Percentiles rank a stretch among this genome's conserved stretches.
These are phyloP conservation scores for Pseudonitzschia multiseries DNA, from an alignment of 108 stramenopile genomes.

Conservation along the genomic window DNA sequence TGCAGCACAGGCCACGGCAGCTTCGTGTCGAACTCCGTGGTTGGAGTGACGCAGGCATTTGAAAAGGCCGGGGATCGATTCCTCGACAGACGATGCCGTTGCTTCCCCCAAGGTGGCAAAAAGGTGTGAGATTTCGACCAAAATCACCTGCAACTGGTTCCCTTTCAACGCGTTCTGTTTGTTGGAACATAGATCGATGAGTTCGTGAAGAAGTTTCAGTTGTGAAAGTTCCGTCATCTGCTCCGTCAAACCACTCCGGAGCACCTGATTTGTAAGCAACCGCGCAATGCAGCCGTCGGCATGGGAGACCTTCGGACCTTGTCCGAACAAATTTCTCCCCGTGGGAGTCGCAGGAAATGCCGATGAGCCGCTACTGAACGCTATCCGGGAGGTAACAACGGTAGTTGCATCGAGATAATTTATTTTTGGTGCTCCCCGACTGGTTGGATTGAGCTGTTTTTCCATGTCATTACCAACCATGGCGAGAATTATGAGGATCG, in stretches of 20 bases:
- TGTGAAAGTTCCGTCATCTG: slow-evolving; percentile 71
- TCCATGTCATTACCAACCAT: slow-evolving; percentile 78
- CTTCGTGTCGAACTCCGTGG: slow-evolving; percentile 83
- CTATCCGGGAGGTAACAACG: slow-evolving; percentile 12
- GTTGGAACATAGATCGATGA: slow-evolving; percentile 45
- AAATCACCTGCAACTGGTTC: slow-evolving; percentile 78
- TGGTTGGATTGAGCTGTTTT: slow-evolving; percentile 48
- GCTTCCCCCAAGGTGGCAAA: slow-evolving; percentile 72
- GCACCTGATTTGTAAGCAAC: slow-evolving; percentile 54
- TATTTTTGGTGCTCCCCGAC: slow-evolving; percentile 5
- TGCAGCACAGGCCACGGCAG: slow-evolving; percentile 65
- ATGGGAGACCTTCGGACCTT: slow-evolving; percentile 50
- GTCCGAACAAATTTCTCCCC: slow-evolving; percentile 49
- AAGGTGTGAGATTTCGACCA: slow-evolving; percentile 82
- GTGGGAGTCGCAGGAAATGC: not conserved
- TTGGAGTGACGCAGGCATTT: slow-evolving; percentile 63
- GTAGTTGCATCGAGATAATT: slow-evolving; percentile 20
- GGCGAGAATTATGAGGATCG: slow-evolving; percentile 47
- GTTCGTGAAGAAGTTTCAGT: slow-evolving; percentile 60
- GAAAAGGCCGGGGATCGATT: slow-evolving; percentile 52
- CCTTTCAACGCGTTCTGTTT: slow-evolving; percentile 31
- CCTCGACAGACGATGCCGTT: slow-evolving; percentile 62
- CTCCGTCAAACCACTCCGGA: slow-evolving; percentile 72
- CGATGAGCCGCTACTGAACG: not conserved
- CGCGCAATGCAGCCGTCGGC: slow-evolving; percentile 72